Percentiles rank a stretch among this genome's conserved stretches.
Evolutionary conservation across 1,284 basidiomycete species (phyloP).

Genomic region (Mrakiaceae sp.): DNA sequence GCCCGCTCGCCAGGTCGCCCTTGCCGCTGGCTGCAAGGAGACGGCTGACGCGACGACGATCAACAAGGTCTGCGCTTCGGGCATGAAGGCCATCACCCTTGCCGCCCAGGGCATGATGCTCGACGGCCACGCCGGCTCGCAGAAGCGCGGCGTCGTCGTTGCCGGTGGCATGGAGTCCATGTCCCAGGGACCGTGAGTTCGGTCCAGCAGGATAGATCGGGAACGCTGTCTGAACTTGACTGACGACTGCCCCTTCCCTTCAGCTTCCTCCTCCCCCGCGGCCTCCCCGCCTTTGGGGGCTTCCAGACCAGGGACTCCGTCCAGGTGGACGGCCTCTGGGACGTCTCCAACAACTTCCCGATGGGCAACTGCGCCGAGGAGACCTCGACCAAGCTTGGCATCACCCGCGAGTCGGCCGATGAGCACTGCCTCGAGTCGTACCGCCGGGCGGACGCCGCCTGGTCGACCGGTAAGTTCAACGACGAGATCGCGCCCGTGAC

Average conservation of each 20-base stretch:
- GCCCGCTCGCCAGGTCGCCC: slow-evolving; percentile 87
- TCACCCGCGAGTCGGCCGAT: slow-evolving; percentile 78
- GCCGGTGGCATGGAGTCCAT: slow-evolving; percentile 98
- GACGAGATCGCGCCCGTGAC: slow-evolving; percentile 87
- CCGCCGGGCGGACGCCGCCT: slow-evolving; percentile 79
- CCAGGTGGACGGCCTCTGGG: slow-evolving; percentile 86
- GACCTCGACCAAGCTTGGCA: slow-evolving; percentile 70
- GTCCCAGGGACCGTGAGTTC: slow-evolving; percentile 32
- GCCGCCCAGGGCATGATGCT: slow-evolving; percentile 81
- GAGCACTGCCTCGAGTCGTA: slow-evolving; percentile 88
- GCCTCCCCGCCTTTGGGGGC: slow-evolving; percentile 80
- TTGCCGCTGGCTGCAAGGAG: slow-evolving; percentile 68
- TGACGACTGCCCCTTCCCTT: background rate
- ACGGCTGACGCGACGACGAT: slow-evolving; percentile 94
- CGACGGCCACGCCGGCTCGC: slow-evolving; percentile 40
- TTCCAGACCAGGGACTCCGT: slow-evolving; percentile 78
- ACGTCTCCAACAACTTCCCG: slow-evolving; percentile 88
- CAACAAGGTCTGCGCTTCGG: slow-evolving; percentile 97
- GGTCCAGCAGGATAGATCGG: background rate
- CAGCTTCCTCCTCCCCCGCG: slow-evolving; percentile 84
- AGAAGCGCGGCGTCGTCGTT: slow-evolving; percentile 67
- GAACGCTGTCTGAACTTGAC: background rate
- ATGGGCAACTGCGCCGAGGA: slow-evolving; percentile 94
- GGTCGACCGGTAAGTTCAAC: slow-evolving; percentile 72
- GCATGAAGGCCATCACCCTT: slow-evolving; percentile 87